phyloP scores from a whole-genome alignment of 2,329 filamentous ascomycete genomes.

The Xylaria sp. region DNA sequence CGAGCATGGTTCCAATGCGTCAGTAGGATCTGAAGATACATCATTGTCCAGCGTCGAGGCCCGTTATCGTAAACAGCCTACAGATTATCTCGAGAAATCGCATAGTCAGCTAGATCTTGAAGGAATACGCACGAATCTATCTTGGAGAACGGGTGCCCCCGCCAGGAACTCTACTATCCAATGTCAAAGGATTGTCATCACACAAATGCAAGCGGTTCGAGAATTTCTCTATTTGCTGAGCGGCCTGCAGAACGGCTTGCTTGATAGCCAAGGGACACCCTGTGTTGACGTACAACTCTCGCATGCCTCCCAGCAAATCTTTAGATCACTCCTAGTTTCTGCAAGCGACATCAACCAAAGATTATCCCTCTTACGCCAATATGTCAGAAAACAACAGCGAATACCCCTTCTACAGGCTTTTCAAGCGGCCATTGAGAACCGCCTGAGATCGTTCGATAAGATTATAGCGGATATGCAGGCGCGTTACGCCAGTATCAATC shows the following conservation, averaged over 20 bases:
- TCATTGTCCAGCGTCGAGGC: conserved; percentile 51
- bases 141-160: conserved; percentile 55
- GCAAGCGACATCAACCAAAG: conserved; percentile 61
- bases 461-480: conserved; percentile 69
- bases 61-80: conserved; percentile 45
- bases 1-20: conserved; percentile 53
- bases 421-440: conserved; percentile 68
- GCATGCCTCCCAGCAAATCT: conserved; percentile 62
- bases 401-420: conserved; percentile 77
- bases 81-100: conserved; percentile 53
- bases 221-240: conserved; percentile 88
- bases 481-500: conserved; percentile 64
- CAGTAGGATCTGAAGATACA: conserved; percentile 51
- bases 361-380: conserved; percentile 59
- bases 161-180: conserved; percentile 49
- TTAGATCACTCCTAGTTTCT: conserved; percentile 59
- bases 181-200: conserved; percentile 60
- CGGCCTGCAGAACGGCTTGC: conserved; percentile 80
- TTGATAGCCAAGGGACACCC: conserved; percentile 58
- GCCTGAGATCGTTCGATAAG: conserved; percentile 68
- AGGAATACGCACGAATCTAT: conserved; percentile 56
- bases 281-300: conserved; percentile 58
- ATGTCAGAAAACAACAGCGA: conserved; percentile 57
- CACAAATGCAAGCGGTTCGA: conserved; percentile 78
- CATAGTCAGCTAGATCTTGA: conserved; percentile 53